Conservation (phyloP, 305 asterid genomes). For the Stenogyne calaminthoides region DNA sequence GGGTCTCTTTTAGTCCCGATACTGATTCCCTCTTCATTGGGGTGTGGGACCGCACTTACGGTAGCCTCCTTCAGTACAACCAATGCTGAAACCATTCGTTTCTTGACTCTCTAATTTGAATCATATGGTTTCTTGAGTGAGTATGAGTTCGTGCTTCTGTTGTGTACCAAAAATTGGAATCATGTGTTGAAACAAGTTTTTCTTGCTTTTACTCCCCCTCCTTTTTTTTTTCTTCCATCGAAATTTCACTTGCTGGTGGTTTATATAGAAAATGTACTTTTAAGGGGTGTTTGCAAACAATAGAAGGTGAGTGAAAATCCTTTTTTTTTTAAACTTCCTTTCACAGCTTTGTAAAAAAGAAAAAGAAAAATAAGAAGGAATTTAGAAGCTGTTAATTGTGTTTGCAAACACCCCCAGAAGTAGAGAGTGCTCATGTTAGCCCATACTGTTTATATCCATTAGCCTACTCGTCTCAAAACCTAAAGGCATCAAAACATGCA, state of each 20-base stretch:
- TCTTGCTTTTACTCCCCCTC: neutral
- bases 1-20: constrained; percentile 77
- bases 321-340: no score
- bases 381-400: no score
- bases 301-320: no score
- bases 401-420: neutral
- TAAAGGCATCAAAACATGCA: no score
- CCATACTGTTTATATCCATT: neutral
- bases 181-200: neutral
- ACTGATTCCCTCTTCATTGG: constrained; percentile 71
- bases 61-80: constrained; percentile 72
- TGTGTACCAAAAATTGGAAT: constrained; percentile 25
- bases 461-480: no score
- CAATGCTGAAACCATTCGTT: constrained; percentile 56
- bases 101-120: constrained; percentile 47
- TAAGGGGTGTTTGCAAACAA: neutral
- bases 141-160: constrained; percentile 17
- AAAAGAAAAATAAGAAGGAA: no score
- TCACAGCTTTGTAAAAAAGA: no score
- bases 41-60: constrained; percentile 75
- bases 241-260: constrained; percentile 34
- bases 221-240: neutral
- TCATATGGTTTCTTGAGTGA: constrained; percentile 17
- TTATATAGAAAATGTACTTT: constrained; percentile 29
- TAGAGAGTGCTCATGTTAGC: no score